Conservation (phyloP, 2,329 filamentous ascomycete species). For the Ceratocystis colombiana region DNA sequence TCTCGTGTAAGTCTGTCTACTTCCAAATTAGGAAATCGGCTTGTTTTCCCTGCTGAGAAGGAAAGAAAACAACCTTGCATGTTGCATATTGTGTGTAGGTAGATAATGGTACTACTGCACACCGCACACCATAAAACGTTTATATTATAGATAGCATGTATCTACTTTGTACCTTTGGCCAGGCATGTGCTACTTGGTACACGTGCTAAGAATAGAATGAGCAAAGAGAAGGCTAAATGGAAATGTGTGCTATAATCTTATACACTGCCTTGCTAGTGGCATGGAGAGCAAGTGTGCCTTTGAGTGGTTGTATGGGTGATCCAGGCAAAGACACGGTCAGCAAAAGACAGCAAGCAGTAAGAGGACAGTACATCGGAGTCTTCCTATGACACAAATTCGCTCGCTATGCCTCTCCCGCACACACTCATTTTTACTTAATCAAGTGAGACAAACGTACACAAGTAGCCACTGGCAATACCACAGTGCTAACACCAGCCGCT, state of each 20-base stretch:
- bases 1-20: not conserved
- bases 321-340: not conserved
- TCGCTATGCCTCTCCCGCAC: too few species aligned
- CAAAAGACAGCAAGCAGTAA: not conserved
- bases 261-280: too few species aligned
- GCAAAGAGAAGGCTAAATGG: too few species aligned
- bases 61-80: not conserved
- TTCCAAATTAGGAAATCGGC: not conserved
- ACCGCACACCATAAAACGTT: too few species aligned
- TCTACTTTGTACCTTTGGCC: not conserved
- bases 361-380: not conserved
- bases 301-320: not conserved
- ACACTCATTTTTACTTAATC: not conserved
- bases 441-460: not conserved
- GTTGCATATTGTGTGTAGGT: not conserved
- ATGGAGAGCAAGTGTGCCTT: not conserved
- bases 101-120: not conserved
- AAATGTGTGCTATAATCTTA: too few species aligned
- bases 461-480: conserved; percentile 1
- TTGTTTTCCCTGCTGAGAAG: not conserved
- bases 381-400: too few species aligned
- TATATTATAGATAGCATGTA: not conserved
- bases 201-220: not conserved
- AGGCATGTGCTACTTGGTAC: not conserved
- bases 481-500: not conserved